phyloP scores from a whole-genome alignment of 805 yeast genomes.

The Metschnikowia anglica region DNA sequence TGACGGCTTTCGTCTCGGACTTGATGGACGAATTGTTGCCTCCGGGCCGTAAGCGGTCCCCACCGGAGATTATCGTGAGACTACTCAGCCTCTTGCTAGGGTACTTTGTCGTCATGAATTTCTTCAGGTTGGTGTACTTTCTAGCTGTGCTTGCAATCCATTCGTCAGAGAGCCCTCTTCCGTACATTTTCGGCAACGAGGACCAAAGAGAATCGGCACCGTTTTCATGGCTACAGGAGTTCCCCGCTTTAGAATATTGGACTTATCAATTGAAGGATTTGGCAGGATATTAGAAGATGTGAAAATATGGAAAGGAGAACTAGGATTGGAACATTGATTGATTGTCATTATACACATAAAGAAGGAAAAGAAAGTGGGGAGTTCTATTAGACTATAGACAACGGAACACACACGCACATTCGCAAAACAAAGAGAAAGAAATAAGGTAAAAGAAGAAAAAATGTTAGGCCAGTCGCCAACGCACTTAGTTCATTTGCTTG shows the following conservation, averaged over 20 bases:
- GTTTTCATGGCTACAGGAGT: conserved; percentile 16
- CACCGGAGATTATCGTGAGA: conserved; percentile 4
- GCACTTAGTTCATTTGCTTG: conserved; percentile 83
- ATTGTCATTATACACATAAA: conserved; percentile 8
- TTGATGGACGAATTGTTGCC: conserved; percentile 6
- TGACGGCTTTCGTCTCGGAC: conserved; percentile 4
- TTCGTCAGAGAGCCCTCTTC: neutral
- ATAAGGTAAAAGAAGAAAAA: conserved; percentile 1
- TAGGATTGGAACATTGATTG: neutral
- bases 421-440: conserved; percentile 9
- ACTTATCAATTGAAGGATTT: conserved; percentile 14
- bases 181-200: conserved; percentile 2
- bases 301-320: neutral
- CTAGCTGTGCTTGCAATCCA: conserved; percentile 3
- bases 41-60: neutral
- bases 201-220: conserved; percentile 8
- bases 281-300: conserved; percentile 9
- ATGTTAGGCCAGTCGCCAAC: too few species aligned
- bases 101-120: conserved; percentile 7
- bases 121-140: conserved; percentile 14
- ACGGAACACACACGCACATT: conserved; percentile 2
- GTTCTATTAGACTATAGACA: conserved; percentile 17
- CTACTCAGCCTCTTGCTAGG: conserved; percentile 6
- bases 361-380: conserved; percentile 1
- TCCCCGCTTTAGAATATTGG: conserved; percentile 20